These are phyloP conservation scores for Austroboletus niveus DNA, from an alignment of 1,284 basidiomycete genomes.

Conservation along the genomic window DNA sequence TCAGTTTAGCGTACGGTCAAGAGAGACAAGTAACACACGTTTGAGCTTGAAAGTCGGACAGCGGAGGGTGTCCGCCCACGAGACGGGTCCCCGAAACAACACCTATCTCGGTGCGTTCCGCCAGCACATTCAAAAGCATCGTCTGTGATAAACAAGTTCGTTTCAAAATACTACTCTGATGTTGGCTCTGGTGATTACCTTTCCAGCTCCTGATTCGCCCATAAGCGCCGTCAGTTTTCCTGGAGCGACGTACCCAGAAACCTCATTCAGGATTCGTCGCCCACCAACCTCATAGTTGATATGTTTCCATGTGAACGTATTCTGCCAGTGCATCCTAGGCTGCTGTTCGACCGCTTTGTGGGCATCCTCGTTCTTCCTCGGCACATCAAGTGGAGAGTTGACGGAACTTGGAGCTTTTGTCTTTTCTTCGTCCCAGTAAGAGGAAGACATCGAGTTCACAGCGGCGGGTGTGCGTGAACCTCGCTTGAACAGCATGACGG, in stretches of 20 bases:
- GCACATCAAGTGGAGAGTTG: constrained; percentile 31
- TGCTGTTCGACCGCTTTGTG: constrained; percentile 13
- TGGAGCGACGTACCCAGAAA: constrained; percentile 82
- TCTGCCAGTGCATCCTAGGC: constrained; percentile 15
- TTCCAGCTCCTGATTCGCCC: constrained; percentile 79
- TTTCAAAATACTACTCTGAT: constrained; percentile 5
- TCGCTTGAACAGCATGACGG: constrained; percentile 44
- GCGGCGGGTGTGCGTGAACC: constrained; percentile 26
- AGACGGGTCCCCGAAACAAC: constrained; percentile 78
- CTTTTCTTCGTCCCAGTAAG: constrained; percentile 28
- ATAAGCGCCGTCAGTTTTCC: constrained; percentile 79
- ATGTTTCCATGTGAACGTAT: constrained; percentile 63
- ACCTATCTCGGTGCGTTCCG: constrained; percentile 74
- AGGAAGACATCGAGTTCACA: neutral
- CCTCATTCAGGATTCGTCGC: constrained; percentile 68
- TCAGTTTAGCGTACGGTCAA: neutral
- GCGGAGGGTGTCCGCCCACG: constrained; percentile 73
- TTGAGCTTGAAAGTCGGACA: constrained; percentile 72
- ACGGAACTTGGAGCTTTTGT: constrained; percentile 16
- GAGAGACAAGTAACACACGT: constrained; percentile 38
- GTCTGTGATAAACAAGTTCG: constrained; percentile 46
- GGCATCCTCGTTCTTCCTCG: constrained; percentile 3
- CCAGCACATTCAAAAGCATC: constrained; percentile 81
- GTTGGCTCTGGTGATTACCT: constrained; percentile 42
- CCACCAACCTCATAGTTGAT: constrained; percentile 60